These are phyloP conservation scores for Glaciozyma antarctica DNA, from an alignment of 768 basidiomycete genomes.

Conservation along the genomic window DNA sequence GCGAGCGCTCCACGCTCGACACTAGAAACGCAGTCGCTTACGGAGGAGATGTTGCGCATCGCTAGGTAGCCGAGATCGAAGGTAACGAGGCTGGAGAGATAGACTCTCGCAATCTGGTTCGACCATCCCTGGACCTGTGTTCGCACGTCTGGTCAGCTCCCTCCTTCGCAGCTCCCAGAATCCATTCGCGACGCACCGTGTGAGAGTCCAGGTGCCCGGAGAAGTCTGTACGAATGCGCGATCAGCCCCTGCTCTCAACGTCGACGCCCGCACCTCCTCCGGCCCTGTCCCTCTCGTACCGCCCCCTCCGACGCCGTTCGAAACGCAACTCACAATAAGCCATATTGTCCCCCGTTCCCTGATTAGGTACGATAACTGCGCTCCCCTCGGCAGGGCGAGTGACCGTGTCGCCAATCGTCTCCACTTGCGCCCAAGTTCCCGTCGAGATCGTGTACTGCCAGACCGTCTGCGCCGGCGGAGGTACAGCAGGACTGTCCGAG, in stretches of 20 bases:
- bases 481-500: slow-evolving; percentile 12
- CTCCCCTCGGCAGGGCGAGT: slow-evolving; percentile 18
- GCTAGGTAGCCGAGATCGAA: slow-evolving; percentile 20
- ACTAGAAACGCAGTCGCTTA: too few species aligned
- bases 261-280: neutral
- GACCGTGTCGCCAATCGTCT: slow-evolving; percentile 12
- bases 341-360: slow-evolving; percentile 16
- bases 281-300: too few species aligned
- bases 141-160: slow-evolving; percentile 7
- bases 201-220: slow-evolving; percentile 10
- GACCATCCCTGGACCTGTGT: slow-evolving; percentile 5
- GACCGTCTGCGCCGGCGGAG: slow-evolving; percentile 7
- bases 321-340: slow-evolving; percentile 14
- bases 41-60: slow-evolving; percentile 18
- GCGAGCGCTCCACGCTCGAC: neutral
- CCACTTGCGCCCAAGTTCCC: slow-evolving; percentile 3
- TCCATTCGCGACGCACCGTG: neutral
- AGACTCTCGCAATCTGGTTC: slow-evolving; percentile 21
- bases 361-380: slow-evolving; percentile 1
- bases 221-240: slow-evolving; percentile 1
- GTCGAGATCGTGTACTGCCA: slow-evolving; percentile 14
- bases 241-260: neutral
- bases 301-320: neutral
- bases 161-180: neutral
- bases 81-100: slow-evolving; percentile 15